These are phyloP conservation scores for Sclerotinia spermophila DNA, from an alignment of 2,329 filamentous ascomycete species.

Conservation along the genomic window DNA sequence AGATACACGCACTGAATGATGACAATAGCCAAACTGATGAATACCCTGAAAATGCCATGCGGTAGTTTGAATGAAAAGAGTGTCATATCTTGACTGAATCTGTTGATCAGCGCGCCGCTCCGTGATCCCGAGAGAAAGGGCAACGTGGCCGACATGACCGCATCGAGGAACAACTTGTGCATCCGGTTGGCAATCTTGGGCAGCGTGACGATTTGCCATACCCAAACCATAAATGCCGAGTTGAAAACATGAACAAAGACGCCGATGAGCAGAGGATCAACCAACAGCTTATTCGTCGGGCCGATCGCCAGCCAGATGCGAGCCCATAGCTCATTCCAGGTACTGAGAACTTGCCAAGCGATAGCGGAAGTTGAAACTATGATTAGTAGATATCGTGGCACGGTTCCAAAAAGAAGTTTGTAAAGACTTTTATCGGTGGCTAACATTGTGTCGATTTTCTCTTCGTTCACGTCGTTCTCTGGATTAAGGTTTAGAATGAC, in stretches of 20 bases:
- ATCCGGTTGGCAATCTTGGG: not conserved
- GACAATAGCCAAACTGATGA: not conserved
- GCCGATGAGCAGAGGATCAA: not conserved
- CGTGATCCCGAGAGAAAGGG: accelerated
- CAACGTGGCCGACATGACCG: accelerated
- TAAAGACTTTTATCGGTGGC: not conserved
- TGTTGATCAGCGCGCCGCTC: not conserved
- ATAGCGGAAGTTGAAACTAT: not conserved
- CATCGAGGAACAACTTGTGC: accelerated
- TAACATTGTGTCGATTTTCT: not conserved
- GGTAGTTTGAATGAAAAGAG: not conserved
- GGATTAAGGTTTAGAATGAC: not conserved
- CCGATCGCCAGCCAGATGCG: accelerated
- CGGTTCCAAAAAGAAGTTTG: not conserved
- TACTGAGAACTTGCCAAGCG: not conserved
- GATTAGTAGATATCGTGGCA: not conserved
- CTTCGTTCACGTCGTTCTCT: not conserved
- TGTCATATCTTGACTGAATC: not conserved
- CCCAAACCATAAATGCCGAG: not conserved
- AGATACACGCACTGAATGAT: not conserved
- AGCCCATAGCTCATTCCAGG: not conserved
- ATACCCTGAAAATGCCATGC: accelerated
- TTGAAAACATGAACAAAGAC: not conserved
- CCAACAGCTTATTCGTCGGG: not conserved
- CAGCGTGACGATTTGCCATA: not conserved